Percentiles rank a stretch among this genome's conserved stretches.
Conservation (phyloP, 495 filamentous ascomycete species). For the Penicillium canariense region DNA sequence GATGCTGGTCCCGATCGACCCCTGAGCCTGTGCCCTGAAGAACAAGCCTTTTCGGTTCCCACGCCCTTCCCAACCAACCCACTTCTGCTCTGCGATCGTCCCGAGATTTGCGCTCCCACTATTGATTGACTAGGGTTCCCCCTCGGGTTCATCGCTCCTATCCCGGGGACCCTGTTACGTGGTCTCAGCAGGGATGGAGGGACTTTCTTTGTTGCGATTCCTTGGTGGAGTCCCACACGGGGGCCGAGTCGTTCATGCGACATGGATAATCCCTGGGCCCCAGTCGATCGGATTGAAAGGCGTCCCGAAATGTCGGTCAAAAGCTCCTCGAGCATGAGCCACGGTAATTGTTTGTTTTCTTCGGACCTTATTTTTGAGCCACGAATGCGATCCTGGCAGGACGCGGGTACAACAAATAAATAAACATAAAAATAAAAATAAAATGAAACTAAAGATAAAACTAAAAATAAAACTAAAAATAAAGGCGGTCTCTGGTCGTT, state of each 20-base stretch:
- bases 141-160: neutral
- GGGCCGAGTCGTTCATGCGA: neutral
- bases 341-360: neutral
- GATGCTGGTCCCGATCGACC: neutral
- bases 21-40: neutral
- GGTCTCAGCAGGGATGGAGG: neutral
- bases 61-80: neutral
- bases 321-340: neutral
- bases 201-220: neutral
- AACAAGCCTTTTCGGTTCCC: neutral
- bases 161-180: neutral
- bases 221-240: neutral
- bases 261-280: conserved; percentile 1
- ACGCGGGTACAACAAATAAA: too few species aligned
- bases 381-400: neutral
- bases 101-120: neutral
- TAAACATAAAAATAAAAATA: too few species aligned
- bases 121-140: neutral
- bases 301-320: conserved; percentile 3
- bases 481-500: too few species aligned
- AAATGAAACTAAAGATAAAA: too few species aligned
- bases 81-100: neutral
- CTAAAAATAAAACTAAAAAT: too few species aligned
- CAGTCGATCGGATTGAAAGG: neutral
- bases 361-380: neutral